A percentile compares a stretch with the other conserved stretches of the same genome.
Conservation (phyloP, 192 early-diverging fungal species). For the Coemansia sp. region DNA sequence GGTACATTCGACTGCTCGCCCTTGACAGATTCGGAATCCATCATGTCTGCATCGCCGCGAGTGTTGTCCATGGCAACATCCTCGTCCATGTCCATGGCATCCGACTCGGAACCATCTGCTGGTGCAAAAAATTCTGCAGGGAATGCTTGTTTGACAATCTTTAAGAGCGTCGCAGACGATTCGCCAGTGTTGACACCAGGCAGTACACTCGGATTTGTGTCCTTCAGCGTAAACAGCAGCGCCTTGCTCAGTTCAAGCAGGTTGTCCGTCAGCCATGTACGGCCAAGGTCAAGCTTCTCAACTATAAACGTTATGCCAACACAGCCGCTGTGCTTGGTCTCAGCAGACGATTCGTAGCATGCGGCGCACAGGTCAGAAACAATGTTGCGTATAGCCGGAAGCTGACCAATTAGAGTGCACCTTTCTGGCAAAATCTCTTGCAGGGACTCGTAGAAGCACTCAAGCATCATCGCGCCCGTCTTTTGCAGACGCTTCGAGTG, state of each 20-base stretch:
- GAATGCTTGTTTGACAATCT: conserved; percentile 40
- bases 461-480: conserved; percentile 28
- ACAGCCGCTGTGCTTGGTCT: conserved; percentile 86
- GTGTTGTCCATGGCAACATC: conserved; percentile 10
- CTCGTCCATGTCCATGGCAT: conserved; percentile 39
- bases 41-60: neutral
- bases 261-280: conserved; percentile 90
- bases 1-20: neutral
- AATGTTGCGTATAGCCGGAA: conserved; percentile 53
- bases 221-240: conserved; percentile 92
- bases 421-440: conserved; percentile 14
- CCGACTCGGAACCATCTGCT: conserved; percentile 36
- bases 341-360: conserved; percentile 89
- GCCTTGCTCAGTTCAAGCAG: conserved; percentile 92
- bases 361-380: conserved; percentile 84
- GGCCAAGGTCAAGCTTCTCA: conserved; percentile 79
- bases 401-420: conserved; percentile 27
- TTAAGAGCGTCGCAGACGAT: conserved; percentile 32
- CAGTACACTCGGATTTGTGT: conserved; percentile 49
- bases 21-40: neutral
- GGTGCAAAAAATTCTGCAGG: conserved; percentile 27
- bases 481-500: conserved; percentile 17
- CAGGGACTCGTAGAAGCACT: conserved; percentile 25
- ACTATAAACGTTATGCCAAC: conserved; percentile 82
- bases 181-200: conserved; percentile 14